These are phyloP conservation scores for Kurtzmaniella quercitrusa DNA, from an alignment of 1,139 yeast species.

Conservation along the genomic window DNA sequence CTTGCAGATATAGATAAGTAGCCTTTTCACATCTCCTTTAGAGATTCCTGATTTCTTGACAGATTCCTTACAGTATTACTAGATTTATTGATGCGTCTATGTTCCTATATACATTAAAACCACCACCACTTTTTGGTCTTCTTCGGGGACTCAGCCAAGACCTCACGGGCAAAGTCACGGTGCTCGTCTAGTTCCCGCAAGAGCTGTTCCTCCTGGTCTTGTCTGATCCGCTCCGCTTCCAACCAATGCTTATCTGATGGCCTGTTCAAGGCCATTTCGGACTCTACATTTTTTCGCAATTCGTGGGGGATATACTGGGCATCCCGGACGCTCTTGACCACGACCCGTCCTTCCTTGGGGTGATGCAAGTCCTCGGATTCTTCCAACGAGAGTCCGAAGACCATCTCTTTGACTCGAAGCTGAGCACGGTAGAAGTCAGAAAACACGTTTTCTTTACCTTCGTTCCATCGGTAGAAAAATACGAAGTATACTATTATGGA, in stretches of 20 bases:
- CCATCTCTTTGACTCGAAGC: slow-evolving; percentile 47
- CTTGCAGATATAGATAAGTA: background rate
- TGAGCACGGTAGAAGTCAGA: slow-evolving; percentile 63
- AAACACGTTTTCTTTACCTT: slow-evolving; percentile 73
- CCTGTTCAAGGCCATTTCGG: slow-evolving; percentile 54
- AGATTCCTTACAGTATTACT: no score
- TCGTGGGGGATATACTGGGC: slow-evolving; percentile 38
- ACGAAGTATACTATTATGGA: slow-evolving; percentile 53
- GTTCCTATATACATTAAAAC: slow-evolving; percentile 15
- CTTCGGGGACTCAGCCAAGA: slow-evolving; percentile 24
- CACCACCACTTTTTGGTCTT: slow-evolving; percentile 32
- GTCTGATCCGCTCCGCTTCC: slow-evolving; percentile 70
- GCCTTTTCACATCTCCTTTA: no score
- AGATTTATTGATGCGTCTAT: no score
- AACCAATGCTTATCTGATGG: slow-evolving; percentile 71
- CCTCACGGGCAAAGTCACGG: slow-evolving; percentile 23
- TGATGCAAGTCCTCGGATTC: slow-evolving; percentile 62
- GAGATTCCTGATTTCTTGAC: no score
- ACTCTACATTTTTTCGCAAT: slow-evolving; percentile 37
- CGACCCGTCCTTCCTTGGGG: slow-evolving; percentile 32
- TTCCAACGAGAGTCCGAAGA: slow-evolving; percentile 52
- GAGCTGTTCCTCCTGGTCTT: slow-evolving; percentile 64
- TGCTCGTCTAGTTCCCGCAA: slow-evolving; percentile 51
- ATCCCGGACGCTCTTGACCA: slow-evolving; percentile 39
- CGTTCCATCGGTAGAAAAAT: slow-evolving; percentile 81